phyloP scores from a whole-genome alignment of 768 basidiomycete genomes.

The Mycena albidolilacea region DNA sequence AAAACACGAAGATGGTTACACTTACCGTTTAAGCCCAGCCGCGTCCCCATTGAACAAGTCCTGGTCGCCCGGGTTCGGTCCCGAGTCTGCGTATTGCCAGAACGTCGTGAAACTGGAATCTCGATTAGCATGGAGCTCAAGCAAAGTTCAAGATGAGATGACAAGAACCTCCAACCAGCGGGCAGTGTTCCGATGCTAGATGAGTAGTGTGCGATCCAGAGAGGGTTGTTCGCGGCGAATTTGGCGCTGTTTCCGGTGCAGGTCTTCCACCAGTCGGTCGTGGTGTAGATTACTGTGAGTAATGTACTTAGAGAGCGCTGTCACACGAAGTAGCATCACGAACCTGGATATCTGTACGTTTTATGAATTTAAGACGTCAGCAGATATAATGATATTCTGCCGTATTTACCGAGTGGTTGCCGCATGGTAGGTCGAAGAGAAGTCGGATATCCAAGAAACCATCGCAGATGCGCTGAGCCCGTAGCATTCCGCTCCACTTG shows the following conservation, averaged over 20 bases:
- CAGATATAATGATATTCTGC: background rate
- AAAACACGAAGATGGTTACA: slow-evolving; percentile 5
- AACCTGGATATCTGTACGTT: slow-evolving; percentile 61
- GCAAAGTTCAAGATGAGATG: slow-evolving; percentile 33
- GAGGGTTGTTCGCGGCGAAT: slow-evolving; percentile 66
- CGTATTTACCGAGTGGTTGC: slow-evolving; percentile 55
- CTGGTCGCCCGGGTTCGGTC: slow-evolving; percentile 71
- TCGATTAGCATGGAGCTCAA: background rate
- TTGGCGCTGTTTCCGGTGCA: slow-evolving; percentile 73
- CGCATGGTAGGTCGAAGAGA: slow-evolving; percentile 71
- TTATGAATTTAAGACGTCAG: background rate
- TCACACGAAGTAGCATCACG: slow-evolving; percentile 18
- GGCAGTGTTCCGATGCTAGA: slow-evolving; percentile 68
- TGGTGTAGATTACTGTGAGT: slow-evolving; percentile 69
- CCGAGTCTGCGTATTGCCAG: slow-evolving; percentile 73
- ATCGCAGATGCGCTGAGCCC: slow-evolving; percentile 66
- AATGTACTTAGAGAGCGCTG: background rate
- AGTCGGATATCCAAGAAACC: slow-evolving; percentile 76
- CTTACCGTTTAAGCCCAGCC: slow-evolving; percentile 57
- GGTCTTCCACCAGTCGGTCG: slow-evolving; percentile 76
- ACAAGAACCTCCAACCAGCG: slow-evolving; percentile 64
- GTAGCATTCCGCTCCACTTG: slow-evolving; percentile 67
- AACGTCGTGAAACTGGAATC: slow-evolving; percentile 62
- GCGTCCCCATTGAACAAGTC: slow-evolving; percentile 70
- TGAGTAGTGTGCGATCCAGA: slow-evolving; percentile 73